Base-by-base conservation (phyloP, 306 rosid genomes). In the Malus fusca region DNA sequence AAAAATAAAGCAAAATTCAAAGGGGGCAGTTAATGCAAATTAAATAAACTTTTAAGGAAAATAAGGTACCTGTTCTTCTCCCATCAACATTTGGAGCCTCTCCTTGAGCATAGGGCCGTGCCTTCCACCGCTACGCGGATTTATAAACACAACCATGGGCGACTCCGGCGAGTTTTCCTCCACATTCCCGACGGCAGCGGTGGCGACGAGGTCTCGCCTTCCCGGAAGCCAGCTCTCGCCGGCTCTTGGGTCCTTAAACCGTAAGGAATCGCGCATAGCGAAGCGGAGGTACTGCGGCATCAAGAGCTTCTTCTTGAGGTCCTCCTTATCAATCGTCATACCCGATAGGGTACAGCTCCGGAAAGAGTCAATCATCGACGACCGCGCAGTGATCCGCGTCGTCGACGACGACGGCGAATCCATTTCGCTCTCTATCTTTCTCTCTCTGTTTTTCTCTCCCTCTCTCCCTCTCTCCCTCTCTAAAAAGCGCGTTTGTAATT, bases 201-300 rank as follows among this genome's bases (percentile, higher is more conserved):
- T 81, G 42, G 72, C 69, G 59, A 75, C 71, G 28, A 75, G 73
- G n/a, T 68, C 46, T 8, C 71, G 62, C 46, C 72, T 60, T 4
- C 68, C 80, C 11, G 72, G 76, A 44, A 81, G 81, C 11, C 85
- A 84, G 70, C 85, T 79, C 78, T 92, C 89, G 0, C 96, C 93
- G 74, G 98, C 96, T 66, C 65, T 44, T 1, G 88, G 84, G 70
- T 96, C 96, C 87, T 85, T 72, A 3, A 76, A 79, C 11, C 96
- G 84, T 15, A 96, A 92, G 65, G 91, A 88, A 74, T 92, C 98
- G 4, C 99, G 90, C 97, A 96, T 87, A 71, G 98, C 99, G 56
- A 67, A 75, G 14, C 99, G 96, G 42, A 96, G 87, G 73, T 90
- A 89, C 65, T 84, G 90, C 46, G 98, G 98, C 93, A 96, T 87